Evolutionary conservation across 2,329 filamentous ascomycete genomes (phyloP).

Genomic region (Conoideocrella luteorostrata): DNA sequence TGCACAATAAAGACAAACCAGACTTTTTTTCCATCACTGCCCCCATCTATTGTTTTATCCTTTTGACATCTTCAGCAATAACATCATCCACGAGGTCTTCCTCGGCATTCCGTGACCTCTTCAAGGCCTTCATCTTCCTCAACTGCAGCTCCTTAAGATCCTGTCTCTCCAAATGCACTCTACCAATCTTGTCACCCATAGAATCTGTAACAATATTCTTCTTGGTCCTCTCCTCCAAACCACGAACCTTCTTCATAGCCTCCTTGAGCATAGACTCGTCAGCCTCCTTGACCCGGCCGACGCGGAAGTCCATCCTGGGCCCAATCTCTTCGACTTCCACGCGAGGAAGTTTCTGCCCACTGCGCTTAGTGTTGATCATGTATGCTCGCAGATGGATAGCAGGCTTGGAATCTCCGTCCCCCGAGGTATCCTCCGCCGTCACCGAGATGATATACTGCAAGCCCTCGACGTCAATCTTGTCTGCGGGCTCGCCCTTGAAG

Average conservation of each 20-base stretch:
- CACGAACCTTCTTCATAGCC: conserved; percentile 79
- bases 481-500: conserved; percentile 70
- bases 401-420: conserved; percentile 43
- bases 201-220: conserved; percentile 92
- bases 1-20: conserved; percentile 4
- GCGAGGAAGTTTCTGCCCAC: conserved; percentile 77
- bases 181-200: conserved; percentile 93
- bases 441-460: conserved; percentile 86
- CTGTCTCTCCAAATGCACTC: conserved; percentile 85
- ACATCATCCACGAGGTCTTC: conserved; percentile 41
- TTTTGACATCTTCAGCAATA: conserved; percentile 30
- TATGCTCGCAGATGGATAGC: conserved; percentile 70
- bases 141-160: conserved; percentile 84
- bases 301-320: conserved; percentile 82
- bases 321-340: conserved; percentile 96
- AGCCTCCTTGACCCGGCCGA: conserved; percentile 74
- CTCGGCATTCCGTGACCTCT: conserved; percentile 65
- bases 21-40: too few relatives aligned
- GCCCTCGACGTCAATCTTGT: conserved; percentile 89
- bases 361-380: conserved; percentile 77
- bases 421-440: conserved; percentile 59
- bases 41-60: conserved; percentile 24
- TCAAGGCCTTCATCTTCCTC: conserved; percentile 98
- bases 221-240: conserved; percentile 71
- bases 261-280: conserved; percentile 79